Evolutionary conservation across 768 basidiomycete species (phyloP).

Genomic region (Fomitopsis serialis): DNA sequence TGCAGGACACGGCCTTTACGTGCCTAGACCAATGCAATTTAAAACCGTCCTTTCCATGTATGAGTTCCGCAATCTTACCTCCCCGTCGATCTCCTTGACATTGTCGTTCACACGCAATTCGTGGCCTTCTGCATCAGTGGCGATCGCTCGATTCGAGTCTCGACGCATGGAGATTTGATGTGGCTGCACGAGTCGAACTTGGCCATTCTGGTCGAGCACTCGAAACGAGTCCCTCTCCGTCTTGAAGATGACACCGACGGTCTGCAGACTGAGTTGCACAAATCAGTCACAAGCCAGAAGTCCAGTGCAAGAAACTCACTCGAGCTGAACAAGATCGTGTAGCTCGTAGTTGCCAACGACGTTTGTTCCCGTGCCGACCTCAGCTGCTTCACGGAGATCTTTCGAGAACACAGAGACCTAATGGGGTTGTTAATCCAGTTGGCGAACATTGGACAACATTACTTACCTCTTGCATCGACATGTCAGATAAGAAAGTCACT

Average conservation of each 20-base stretch:
- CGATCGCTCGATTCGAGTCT: conserved; percentile 77
- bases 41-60: neutral
- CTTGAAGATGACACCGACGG: conserved; percentile 96
- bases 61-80: conserved; percentile 45
- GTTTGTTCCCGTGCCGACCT: conserved; percentile 90
- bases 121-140: conserved; percentile 84
- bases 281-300: neutral
- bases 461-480: conserved; percentile 88
- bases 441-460: neutral
- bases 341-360: conserved; percentile 90
- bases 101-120: conserved; percentile 86
- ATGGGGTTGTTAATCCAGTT: neutral
- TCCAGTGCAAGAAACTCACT: conserved; percentile 49
- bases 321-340: conserved; percentile 94
- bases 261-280: conserved; percentile 75
- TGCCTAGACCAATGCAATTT: conserved; percentile 36
- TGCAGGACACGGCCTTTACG: conserved; percentile 90
- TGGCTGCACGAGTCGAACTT: conserved; percentile 83
- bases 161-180: conserved; percentile 93
- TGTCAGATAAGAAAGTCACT: conserved; percentile 95
- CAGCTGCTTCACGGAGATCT: conserved; percentile 95
- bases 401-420: conserved; percentile 97
- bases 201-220: conserved; percentile 91
- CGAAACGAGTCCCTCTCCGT: conserved; percentile 95
- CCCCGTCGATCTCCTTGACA: conserved; percentile 87